Conservation (phyloP, 1,284 basidiomycete species). For the Pseudozyma hubeiensis region DNA sequence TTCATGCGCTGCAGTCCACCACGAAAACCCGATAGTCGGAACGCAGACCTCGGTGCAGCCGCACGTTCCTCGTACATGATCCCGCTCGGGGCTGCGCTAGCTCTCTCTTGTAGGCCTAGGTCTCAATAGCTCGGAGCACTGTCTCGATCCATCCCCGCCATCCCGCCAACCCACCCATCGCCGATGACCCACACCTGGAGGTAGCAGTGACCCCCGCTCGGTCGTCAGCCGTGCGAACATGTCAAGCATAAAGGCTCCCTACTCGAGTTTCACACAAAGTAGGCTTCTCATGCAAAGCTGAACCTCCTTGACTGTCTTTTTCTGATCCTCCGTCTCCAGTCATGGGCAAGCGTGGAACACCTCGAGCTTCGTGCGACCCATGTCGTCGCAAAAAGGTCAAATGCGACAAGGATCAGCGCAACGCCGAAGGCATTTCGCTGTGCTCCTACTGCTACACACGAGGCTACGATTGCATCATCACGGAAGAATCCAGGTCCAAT, state of each 20-base stretch:
- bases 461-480: slow-evolving; percentile 45
- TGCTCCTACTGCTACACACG: slow-evolving; percentile 39
- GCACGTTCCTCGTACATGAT: neutral
- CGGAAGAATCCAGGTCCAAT: slow-evolving; percentile 26
- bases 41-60: neutral
- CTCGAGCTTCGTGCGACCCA: slow-evolving; percentile 50
- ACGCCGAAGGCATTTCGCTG: slow-evolving; percentile 39
- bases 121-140: too few species aligned
- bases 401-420: slow-evolving; percentile 48
- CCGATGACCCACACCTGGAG: too few species aligned
- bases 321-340: neutral
- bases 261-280: neutral
- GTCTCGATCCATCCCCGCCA: too few species aligned
- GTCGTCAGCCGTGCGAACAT: slow-evolving; percentile 1
- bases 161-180: too few species aligned
- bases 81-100: too few species aligned
- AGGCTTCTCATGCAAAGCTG: neutral
- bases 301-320: neutral
- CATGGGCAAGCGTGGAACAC: slow-evolving; percentile 50
- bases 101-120: too few species aligned
- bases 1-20: too few species aligned
- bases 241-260: neutral
- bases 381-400: slow-evolving; percentile 52
- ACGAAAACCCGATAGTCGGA: too few species aligned
- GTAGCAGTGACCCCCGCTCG: neutral